Conservation (phyloP, 495 filamentous ascomycete species). For the Margaritispora aquatica region DNA sequence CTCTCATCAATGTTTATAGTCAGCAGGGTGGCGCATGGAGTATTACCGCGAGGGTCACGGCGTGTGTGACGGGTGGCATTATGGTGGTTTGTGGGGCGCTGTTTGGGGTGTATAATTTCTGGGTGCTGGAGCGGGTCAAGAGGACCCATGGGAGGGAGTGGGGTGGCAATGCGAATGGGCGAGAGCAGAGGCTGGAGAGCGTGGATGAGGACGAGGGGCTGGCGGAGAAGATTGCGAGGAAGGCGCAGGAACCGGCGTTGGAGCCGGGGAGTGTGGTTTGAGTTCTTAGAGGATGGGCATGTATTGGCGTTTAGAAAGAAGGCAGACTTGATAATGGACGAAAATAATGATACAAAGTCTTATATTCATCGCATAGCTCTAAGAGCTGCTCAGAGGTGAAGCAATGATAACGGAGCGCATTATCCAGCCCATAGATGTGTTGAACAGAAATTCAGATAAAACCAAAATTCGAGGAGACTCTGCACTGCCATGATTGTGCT, state of each 20-base stretch:
- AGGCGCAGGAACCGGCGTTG: slow-evolving; percentile 9
- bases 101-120: slow-evolving; percentile 33
- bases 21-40: slow-evolving; percentile 38
- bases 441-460: too few relatives aligned
- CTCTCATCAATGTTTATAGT: slow-evolving; percentile 43
- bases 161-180: neutral
- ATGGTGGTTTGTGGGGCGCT: slow-evolving; percentile 21
- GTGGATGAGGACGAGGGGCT: slow-evolving; percentile 7
- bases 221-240: slow-evolving; percentile 16
- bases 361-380: too few relatives aligned
- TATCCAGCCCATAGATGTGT: too few relatives aligned
- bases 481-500: too few relatives aligned
- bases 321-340: neutral
- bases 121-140: slow-evolving; percentile 27
- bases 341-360: too few relatives aligned
- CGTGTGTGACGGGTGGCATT: slow-evolving; percentile 22
- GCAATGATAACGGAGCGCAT: too few relatives aligned
- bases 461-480: too few relatives aligned
- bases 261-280: slow-evolving; percentile 20
- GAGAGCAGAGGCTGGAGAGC: slow-evolving; percentile 9
- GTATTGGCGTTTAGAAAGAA: neutral
- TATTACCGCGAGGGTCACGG: slow-evolving; percentile 37
- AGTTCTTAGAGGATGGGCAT: neutral
- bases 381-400: too few relatives aligned
- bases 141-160: slow-evolving; percentile 18